These are phyloP conservation scores for Naganishia antarctica DNA, from an alignment of 768 basidiomycete species.

Conservation along the genomic window DNA sequence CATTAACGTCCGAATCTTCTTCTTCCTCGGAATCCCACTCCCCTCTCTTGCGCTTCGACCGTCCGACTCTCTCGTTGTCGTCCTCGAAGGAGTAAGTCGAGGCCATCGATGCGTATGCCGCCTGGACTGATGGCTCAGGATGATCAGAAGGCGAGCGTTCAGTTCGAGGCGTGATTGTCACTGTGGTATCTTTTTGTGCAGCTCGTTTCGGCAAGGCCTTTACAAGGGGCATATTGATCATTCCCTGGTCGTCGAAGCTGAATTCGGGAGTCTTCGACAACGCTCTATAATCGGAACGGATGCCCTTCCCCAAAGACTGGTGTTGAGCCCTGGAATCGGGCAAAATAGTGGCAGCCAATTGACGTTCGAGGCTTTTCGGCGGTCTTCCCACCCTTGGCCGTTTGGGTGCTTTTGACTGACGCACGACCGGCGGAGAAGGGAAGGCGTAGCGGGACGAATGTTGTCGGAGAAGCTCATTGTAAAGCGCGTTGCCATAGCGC, in stretches of 20 bases:
- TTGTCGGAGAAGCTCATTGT: not conserved
- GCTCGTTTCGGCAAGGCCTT: not conserved
- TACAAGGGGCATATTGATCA: not conserved
- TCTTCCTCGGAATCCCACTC: no score
- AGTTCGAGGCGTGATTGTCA: no score
- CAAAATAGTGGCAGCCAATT: not conserved
- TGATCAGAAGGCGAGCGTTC: no score
- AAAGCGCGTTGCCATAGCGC: not conserved
- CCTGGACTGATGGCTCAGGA: no score
- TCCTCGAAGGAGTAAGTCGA: no score
- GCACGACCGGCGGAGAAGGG: not conserved
- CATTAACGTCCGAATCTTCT: no score
- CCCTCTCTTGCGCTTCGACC: no score
- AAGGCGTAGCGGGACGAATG: not conserved
- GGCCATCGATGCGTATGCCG: not conserved
- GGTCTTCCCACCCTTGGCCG: not conserved
- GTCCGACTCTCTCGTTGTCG: no score
- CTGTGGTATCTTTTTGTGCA: not conserved
- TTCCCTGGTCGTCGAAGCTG: not conserved
- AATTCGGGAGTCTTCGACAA: not conserved
- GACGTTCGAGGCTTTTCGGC: not conserved
- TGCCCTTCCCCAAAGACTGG: not conserved
- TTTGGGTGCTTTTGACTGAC: not conserved
- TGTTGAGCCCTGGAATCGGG: not conserved
- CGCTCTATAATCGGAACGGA: not conserved